Conservation (phyloP, 352 stramenopile genomes). For the Globisporangium cederbergense region DNA sequence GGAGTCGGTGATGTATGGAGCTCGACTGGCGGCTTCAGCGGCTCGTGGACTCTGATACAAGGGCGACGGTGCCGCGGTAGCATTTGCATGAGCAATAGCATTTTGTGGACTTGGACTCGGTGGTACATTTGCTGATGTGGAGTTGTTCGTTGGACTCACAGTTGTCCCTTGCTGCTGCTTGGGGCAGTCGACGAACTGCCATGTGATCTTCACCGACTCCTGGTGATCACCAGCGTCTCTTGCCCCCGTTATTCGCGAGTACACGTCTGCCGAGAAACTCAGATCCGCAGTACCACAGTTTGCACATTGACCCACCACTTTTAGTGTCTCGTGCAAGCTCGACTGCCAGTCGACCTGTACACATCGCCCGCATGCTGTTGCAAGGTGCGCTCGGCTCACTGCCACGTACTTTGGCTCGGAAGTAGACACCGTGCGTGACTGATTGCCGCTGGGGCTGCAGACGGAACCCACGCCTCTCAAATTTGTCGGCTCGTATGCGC, state of each 20-base stretch:
- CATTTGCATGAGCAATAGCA: neutral
- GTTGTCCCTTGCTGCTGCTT: neutral
- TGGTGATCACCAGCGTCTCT: neutral
- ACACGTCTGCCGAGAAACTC: neutral
- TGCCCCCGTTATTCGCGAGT: neutral
- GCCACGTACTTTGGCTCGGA: neutral
- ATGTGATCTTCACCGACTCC: neutral
- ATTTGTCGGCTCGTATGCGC: neutral
- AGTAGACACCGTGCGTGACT: neutral
- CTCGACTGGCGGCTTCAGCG: neutral
- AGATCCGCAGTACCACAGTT: neutral
- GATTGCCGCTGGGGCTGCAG: neutral
- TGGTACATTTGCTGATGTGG: neutral
- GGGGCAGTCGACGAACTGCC: neutral
- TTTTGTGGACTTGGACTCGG: neutral
- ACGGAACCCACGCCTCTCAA: neutral
- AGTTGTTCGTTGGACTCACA: neutral
- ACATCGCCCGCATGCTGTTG: neutral
- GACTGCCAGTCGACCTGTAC: neutral
- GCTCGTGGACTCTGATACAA: neutral
- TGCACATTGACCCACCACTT: neutral
- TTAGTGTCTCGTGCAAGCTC: neutral
- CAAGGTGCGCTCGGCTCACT: neutral
- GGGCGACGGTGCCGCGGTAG: neutral
- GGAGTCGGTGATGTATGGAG: neutral